Percentiles rank a stretch among this genome's conserved stretches.
These are phyloP conservation scores for Saccharomycopsis olivae DNA, from an alignment of 805 yeast genomes.

Conservation along the genomic window DNA sequence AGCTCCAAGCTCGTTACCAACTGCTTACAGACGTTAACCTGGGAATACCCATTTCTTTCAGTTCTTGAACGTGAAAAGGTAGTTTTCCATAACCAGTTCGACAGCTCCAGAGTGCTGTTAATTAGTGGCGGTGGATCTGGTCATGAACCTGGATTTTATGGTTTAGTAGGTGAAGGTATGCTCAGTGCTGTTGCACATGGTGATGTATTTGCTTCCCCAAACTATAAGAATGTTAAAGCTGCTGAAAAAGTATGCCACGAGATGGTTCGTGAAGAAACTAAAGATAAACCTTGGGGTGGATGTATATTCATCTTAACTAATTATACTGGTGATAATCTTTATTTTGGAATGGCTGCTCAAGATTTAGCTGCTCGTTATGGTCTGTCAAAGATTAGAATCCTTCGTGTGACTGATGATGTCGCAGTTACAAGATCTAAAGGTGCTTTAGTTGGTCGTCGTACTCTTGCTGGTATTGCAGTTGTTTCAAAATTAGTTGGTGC, in stretches of 20 bases:
- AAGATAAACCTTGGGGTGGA: slow-evolving; percentile 6
- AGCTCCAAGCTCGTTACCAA: slow-evolving; percentile 27
- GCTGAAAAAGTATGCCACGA: slow-evolving; percentile 12
- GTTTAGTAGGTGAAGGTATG: slow-evolving; percentile 31
- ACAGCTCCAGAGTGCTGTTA: slow-evolving; percentile 23
- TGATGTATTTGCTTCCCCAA: slow-evolving; percentile 33
- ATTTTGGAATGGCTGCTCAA: slow-evolving; percentile 87
- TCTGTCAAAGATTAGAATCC: slow-evolving; percentile 6
- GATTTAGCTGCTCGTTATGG: slow-evolving; percentile 12
- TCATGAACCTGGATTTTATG: slow-evolving; percentile 34
- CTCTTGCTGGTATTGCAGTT: slow-evolving; percentile 80
- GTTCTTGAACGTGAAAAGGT: slow-evolving; percentile 31
- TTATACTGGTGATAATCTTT: slow-evolving; percentile 89
- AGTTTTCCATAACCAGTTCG: slow-evolving; percentile 24
- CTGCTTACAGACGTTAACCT: slow-evolving; percentile 30
- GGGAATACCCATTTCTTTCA: slow-evolving; percentile 29
- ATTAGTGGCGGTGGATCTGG: slow-evolving; percentile 36
- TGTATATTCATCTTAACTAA: slow-evolving; percentile 61
- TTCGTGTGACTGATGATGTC: slow-evolving; percentile 81
- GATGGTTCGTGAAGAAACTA: not conserved
- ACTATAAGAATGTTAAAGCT: slow-evolving; percentile 28
- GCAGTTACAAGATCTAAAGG: slow-evolving; percentile 84
- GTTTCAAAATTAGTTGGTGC: slow-evolving; percentile 85
- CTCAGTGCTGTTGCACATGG: slow-evolving; percentile 32
- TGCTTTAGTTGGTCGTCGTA: slow-evolving; percentile 88